Base-by-base conservation (phyloP, 2,329 filamentous ascomycete genomes). In the Neonectria coccinea region DNA sequence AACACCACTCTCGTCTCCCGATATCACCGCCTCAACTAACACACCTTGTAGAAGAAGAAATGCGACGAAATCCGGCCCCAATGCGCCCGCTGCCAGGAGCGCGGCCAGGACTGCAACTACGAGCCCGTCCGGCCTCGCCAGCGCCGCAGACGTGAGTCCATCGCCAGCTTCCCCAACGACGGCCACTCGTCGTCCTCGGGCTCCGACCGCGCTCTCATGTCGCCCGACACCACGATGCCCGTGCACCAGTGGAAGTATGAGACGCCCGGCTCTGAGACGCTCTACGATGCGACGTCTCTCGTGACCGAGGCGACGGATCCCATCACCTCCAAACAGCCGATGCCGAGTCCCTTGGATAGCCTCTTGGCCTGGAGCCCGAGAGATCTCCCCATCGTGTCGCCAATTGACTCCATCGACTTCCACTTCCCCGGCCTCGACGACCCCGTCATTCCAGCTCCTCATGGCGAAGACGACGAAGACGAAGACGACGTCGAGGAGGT, bases 1-100 rank as follows among this genome's bases (percentile, higher is more conserved):
- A 67, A 44, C 39, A 63, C 22, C 42, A 51, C 22, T 25, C 9
- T 27, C 41, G 44, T 10, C n/a, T 16, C 3, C 16, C 18, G 14
- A 4, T 33, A 16, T 11, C 18, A 18, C 11, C 16, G 22, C 39
- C 39, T 20, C n/a, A 20, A 20, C 61, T 64, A 64, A 64, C 56
- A 20, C 27, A 10, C 29, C 9, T 20, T 31, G 62, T 65, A 87
- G 84, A 87, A 87, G 75, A 87, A 87, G 74, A 87, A 87, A 76
- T 87, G 85, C 67, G 83, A 87, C 70, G 85, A 87, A 73, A 76
- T 73, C 33, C 81, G 84, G 4, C 85, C 85, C 1, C 77, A 79
- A 48, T 87, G 85, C 69, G 77, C 80, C 18, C 83, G 85, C 33
- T 87, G 85, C 71, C 68, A 76, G 33, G 84, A 86, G 71, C 79